phyloP scores from a whole-genome alignment of 2,329 filamentous ascomycete genomes.

The Xylariales sp. region DNA sequence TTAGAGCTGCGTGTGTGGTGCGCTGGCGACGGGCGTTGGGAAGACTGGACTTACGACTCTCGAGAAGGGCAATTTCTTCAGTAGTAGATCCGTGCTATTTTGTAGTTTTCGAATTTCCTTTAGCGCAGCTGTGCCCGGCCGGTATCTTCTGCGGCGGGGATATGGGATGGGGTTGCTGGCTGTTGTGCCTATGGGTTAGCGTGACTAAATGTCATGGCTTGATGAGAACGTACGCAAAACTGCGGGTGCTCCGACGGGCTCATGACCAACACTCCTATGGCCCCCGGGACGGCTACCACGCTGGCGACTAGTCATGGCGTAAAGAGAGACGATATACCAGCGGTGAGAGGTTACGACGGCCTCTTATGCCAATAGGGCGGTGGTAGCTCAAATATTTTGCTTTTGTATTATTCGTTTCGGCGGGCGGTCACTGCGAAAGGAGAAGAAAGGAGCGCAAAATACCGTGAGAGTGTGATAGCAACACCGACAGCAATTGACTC shows the following conservation, averaged over 20 bases:
- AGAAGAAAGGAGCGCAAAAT: too few species aligned
- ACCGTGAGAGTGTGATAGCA: too few species aligned
- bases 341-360: too few species aligned
- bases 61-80: conserved; percentile 83
- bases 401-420: too few species aligned
- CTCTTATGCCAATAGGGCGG: too few species aligned
- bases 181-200: conserved; percentile 52
- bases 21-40: background rate
- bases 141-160: conserved; percentile 72
- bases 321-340: too few species aligned
- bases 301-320: too few species aligned
- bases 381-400: too few species aligned
- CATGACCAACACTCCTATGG: too few species aligned
- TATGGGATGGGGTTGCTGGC: conserved; percentile 79
- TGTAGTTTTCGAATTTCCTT: conserved; percentile 94
- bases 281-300: too few species aligned
- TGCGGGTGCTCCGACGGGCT: conserved; percentile 25
- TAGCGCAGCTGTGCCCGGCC: conserved; percentile 85
- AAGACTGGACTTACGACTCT: conserved; percentile 67
- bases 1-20: background rate
- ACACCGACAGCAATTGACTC: too few species aligned
- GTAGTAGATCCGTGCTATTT: conserved; percentile 85
- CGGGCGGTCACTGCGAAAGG: too few species aligned
- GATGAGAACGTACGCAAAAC: conserved; percentile 50
- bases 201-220: background rate